These are phyloP conservation scores for Exutisphaerella laricina DNA, from an alignment of 2,329 filamentous ascomycete genomes.

Conservation along the genomic window DNA sequence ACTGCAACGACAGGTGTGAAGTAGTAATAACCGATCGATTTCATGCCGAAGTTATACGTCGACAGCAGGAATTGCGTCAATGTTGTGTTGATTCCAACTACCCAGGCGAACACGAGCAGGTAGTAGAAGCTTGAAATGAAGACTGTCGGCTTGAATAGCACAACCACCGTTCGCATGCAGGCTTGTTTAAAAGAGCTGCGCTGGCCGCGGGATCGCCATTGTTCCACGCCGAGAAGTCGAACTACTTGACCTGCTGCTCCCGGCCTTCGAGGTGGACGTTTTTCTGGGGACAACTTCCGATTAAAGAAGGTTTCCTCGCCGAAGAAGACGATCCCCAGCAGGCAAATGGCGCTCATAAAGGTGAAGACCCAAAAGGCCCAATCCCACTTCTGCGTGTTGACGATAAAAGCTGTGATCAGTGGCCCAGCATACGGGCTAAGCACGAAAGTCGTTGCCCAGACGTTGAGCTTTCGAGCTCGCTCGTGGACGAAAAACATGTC, in stretches of 20 bases:
- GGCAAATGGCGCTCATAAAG: constrained; percentile 9
- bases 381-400: constrained; percentile 16
- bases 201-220: constrained; percentile 11
- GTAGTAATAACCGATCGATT: constrained; percentile 21
- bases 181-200: constrained; percentile 9
- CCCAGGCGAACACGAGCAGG: constrained; percentile 22
- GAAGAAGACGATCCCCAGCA: constrained; percentile 10
- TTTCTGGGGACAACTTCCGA: constrained; percentile 3
- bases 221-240: constrained; percentile 13
- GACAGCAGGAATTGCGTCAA: constrained; percentile 20
- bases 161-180: constrained; percentile 8
- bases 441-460: constrained; percentile 14
- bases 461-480: constrained; percentile 18
- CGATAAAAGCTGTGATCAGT: constrained; percentile 15
- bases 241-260: constrained; percentile 15
- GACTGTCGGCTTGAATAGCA: constrained; percentile 9
- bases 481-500: constrained; percentile 23
- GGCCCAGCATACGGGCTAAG: constrained; percentile 14
- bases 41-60: constrained; percentile 17
- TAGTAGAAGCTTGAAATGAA: constrained; percentile 10
- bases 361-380: constrained; percentile 12
- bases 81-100: constrained; percentile 25
- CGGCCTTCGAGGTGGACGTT: constrained; percentile 8
- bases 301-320: constrained; percentile 15
- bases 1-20: constrained; percentile 29